Base-by-base conservation (phyloP, 2,329 filamentous ascomycete species). In the Microsporum ferrugineum region DNA sequence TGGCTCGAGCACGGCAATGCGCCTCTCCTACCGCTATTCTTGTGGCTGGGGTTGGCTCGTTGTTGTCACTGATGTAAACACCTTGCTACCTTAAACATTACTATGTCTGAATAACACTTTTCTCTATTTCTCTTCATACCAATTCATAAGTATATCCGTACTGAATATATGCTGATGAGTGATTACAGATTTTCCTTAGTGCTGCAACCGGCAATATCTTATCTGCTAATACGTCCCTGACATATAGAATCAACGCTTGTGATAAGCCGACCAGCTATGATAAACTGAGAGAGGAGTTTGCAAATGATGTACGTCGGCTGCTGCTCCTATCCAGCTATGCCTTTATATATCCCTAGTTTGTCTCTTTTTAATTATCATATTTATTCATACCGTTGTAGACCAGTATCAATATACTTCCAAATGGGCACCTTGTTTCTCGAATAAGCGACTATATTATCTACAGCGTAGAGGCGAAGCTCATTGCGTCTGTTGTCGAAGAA, bases 381-480 rank as follows among this genome's bases (percentile, higher is more conserved):
- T 69, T 68, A 70, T 43, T 73, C 67, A 72, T 72, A 65, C 70
- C 71, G 72, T 41, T 78, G 78, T 85, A 91, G 92, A 86, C 82
- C 72, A 85, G 86, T 79, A 79, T 99, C 80, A 86, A 88, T 75
- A 94, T 99, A 70, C 85, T 92, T 73, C 86, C 84, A 74, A 96
- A 96, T 83, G 95, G 95, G 69, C 91, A 97, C 78, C 83, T 92
- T 74, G 94, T 99, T 69, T 96, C 94, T 68, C 86, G 94, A 77
- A 86, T 87, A 75, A 96, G 91, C 86, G 92, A 97, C 81, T 97
- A 91, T 76, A 96, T 96, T 77, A 91, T 99, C 73, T 99, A 99
- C 82, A 95, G 88, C 76, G 94, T 99, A 75, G 92, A 97, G 77
- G 94, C 94, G 64, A 90, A 91, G 69, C 84, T 87, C 66, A 95